Conservation (phyloP, 179 eudicot genomes). For the Nepenthes alata region DNA sequence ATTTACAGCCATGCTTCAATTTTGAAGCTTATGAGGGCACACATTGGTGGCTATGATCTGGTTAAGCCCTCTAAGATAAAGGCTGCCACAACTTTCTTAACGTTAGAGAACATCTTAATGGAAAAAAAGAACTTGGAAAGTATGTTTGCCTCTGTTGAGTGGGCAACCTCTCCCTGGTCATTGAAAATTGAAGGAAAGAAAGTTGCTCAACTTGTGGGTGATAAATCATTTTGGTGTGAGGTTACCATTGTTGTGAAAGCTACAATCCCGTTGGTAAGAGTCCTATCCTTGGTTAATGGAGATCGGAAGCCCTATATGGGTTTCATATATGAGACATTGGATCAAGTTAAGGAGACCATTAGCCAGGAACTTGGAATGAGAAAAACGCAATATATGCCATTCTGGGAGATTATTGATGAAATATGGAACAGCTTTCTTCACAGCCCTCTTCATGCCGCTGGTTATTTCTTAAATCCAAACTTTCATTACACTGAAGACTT, state of each 20-base stretch:
- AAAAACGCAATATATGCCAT: constrained; percentile 19
- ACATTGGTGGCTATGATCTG: constrained; percentile 23
- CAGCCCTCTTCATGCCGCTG: constrained; percentile 59
- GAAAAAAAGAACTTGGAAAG: constrained; percentile 22
- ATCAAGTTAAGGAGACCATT: constrained; percentile 56
- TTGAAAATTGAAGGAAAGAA: constrained; percentile 24
- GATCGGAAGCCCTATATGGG: constrained; percentile 25
- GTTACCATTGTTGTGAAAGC: constrained; percentile 27
- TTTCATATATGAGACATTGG: constrained; percentile 51
- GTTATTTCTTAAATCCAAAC: constrained; percentile 33
- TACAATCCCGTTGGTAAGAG: constrained; percentile 42
- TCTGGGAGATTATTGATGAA: constrained; percentile 51
- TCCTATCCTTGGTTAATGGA: constrained; percentile 26
- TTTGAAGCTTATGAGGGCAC: constrained; percentile 25
- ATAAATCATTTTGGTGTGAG: constrained; percentile 35
- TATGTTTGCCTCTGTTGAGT: constrained; percentile 37
- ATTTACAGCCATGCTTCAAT: constrained; percentile 26
- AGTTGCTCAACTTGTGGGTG: constrained; percentile 23
- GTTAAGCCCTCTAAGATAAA: constrained; percentile 31
- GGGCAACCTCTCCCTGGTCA: constrained; percentile 27
- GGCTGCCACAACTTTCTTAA: constrained; percentile 29
- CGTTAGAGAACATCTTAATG: constrained; percentile 33
- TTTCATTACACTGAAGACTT: constrained; percentile 18
- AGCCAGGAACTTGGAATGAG: constrained; percentile 24
- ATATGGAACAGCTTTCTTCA: constrained; percentile 53